phyloP scores from a whole-genome alignment of 1,284 basidiomycete species.

The Trichosporon ovoides region DNA sequence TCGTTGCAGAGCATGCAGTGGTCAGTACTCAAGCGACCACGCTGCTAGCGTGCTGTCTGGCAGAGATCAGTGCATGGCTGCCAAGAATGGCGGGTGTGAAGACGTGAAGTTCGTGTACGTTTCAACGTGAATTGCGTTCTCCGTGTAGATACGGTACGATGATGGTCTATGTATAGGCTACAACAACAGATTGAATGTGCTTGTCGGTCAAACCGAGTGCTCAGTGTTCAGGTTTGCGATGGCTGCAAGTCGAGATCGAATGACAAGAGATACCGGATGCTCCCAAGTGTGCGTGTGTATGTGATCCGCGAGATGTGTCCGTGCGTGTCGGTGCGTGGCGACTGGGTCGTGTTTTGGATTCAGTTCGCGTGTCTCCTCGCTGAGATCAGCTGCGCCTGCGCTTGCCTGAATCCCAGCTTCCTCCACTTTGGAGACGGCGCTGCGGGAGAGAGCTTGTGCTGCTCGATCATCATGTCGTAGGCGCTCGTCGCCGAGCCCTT shows the following conservation, averaged over 20 bases:
- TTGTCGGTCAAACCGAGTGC: not conserved
- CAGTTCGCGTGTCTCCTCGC: not conserved
- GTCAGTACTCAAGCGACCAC: too few species aligned
- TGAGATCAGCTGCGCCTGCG: constrained; percentile 9
- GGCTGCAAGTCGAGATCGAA: not conserved
- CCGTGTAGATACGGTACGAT: constrained; percentile 1
- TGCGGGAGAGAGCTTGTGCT: not conserved
- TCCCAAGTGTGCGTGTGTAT: constrained; percentile 4
- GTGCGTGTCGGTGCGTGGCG: not conserved
- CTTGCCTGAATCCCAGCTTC: constrained; percentile 17
- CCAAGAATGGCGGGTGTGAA: not conserved
- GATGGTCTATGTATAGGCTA: constrained; percentile 4
- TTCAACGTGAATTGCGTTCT: not conserved
- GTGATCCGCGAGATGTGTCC: not conserved
- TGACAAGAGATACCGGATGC: not conserved
- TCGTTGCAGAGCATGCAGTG: not conserved
- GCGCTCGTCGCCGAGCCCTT: not conserved
- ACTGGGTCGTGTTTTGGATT: not conserved
- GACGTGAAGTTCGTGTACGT: not conserved
- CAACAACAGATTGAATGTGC: constrained; percentile 4
- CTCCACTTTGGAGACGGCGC: constrained; percentile 14
- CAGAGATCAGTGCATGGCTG: not conserved
- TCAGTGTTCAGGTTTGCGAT: not conserved
- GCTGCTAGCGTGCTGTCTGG: not conserved
- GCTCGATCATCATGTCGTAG: constrained; percentile 3